A percentile compares a stretch with the other conserved stretches of the same genome.
phyloP scores from a whole-genome alignment of 148 eudicot genomes.

The Arctostaphylos glauca region DNA sequence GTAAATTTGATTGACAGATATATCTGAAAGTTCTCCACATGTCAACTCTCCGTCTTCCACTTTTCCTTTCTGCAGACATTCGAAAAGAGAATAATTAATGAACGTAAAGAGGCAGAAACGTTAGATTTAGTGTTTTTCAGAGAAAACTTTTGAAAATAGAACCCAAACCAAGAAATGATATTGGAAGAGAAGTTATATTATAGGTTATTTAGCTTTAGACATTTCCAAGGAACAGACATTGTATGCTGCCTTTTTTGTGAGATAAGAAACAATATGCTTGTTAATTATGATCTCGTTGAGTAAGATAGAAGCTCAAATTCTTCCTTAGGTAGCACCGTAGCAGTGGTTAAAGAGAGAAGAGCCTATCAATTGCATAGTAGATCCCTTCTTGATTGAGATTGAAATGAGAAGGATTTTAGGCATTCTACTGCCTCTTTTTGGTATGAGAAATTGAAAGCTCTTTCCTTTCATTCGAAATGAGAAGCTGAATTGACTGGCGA shows the following conservation, averaged over 20 bases:
- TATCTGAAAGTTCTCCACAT: conserved; percentile 4
- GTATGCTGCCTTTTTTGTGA: not conserved
- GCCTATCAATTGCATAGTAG: too few relatives aligned
- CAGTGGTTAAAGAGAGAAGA: too few relatives aligned
- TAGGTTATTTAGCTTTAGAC: not conserved
- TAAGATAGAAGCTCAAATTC: too few relatives aligned
- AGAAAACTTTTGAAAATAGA: not conserved
- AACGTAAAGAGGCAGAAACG: not conserved
- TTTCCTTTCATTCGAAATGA: not conserved
- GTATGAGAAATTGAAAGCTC: too few relatives aligned
- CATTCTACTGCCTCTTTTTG: too few relatives aligned
- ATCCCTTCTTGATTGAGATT: too few relatives aligned
- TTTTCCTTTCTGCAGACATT: conserved; percentile 24
- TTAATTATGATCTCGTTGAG: too few relatives aligned
- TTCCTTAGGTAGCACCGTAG: too few relatives aligned
- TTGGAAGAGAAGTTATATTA: not conserved
- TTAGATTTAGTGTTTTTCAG: not conserved
- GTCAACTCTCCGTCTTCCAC: conserved; percentile 14
- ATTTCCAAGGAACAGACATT: not conserved
- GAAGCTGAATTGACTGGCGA: not conserved
- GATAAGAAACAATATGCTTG: not conserved
- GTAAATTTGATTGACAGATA: not conserved
- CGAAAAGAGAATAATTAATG: not conserved
- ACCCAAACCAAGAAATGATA: not conserved
- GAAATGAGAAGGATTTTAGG: too few relatives aligned